A percentile compares a stretch with the other conserved stretches of the same genome.
Evolutionary conservation across 345 rosid species (phyloP).

Genomic region (Clarkia xantiana): DNA sequence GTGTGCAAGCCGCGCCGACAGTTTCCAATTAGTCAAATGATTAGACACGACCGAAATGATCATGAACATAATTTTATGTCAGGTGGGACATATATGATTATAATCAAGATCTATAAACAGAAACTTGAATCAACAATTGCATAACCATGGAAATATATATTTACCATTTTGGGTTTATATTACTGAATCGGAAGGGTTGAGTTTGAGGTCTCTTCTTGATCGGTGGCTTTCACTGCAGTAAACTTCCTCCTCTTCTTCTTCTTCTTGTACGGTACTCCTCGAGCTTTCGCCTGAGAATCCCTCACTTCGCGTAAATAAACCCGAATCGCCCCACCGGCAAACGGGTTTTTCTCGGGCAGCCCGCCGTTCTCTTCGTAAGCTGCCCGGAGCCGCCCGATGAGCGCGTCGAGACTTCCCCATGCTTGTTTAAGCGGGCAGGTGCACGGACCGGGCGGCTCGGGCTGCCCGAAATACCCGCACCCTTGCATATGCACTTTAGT

Average conservation of each 20-base stretch:
- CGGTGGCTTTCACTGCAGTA: slow-evolving; percentile 18
- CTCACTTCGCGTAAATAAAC: slow-evolving; percentile 68
- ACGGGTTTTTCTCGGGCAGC: slow-evolving; percentile 67
- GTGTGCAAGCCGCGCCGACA: too few species aligned
- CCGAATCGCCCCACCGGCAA: slow-evolving; percentile 58
- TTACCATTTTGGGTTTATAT: slow-evolving; percentile 2
- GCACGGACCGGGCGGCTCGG: slow-evolving; percentile 72
- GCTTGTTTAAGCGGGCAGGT: slow-evolving; percentile 76
- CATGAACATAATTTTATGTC: too few species aligned
- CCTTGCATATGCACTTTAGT: slow-evolving; percentile 28
- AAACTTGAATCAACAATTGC: too few species aligned
- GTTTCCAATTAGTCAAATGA: too few species aligned
- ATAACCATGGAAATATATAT: not conserved
- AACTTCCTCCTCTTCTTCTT: slow-evolving; percentile 62
- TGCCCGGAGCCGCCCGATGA: slow-evolving; percentile 78
- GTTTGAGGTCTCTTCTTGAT: slow-evolving; percentile 10
- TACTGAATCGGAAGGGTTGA: slow-evolving; percentile 31
- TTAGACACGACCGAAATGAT: too few species aligned
- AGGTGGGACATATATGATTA: too few species aligned
- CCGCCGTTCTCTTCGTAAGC: slow-evolving; percentile 85
- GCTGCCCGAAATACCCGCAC: slow-evolving; percentile 51
- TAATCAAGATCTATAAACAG: too few species aligned
- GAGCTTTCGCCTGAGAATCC: slow-evolving; percentile 70
- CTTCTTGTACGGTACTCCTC: slow-evolving; percentile 86
- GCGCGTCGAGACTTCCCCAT: slow-evolving; percentile 90